These are phyloP conservation scores for Davidsoniella australis DNA, from an alignment of 2,329 filamentous ascomycete species.

Conservation along the genomic window DNA sequence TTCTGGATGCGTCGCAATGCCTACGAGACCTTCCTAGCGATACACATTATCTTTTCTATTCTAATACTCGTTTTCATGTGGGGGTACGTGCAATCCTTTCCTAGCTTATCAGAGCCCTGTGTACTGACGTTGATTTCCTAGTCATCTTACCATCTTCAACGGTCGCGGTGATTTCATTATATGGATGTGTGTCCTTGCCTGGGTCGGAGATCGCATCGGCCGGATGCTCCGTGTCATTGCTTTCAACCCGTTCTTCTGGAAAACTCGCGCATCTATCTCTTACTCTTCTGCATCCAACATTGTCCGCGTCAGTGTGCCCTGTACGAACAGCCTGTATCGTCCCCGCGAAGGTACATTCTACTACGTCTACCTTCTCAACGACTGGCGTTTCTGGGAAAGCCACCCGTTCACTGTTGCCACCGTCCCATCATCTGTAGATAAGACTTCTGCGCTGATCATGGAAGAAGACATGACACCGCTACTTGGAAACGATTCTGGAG, in stretches of 20 bases:
- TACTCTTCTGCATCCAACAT: constrained; percentile 26
- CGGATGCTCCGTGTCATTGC: constrained; percentile 26
- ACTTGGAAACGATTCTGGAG: constrained; percentile 14
- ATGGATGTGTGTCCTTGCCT: constrained; percentile 31
- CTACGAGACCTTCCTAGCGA: constrained; percentile 34
- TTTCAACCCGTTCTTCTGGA: constrained; percentile 24
- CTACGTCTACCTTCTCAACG: constrained; percentile 27
- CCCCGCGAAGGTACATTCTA: constrained; percentile 27
- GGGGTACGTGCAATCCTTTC: constrained; percentile 24
- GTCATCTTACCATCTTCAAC: constrained; percentile 35
- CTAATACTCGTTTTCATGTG: constrained; percentile 33
- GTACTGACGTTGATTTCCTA: constrained; percentile 15
- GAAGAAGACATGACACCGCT: constrained; percentile 20
- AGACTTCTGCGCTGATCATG: constrained; percentile 14
- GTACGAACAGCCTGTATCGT: constrained; percentile 19
- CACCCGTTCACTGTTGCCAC: constrained; percentile 32
- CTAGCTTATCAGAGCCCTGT: constrained; percentile 6
- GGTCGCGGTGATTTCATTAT: constrained; percentile 31
- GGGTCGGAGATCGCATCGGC: constrained; percentile 31
- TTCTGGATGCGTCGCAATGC: constrained; percentile 32
- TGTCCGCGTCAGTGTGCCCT: constrained; percentile 24
- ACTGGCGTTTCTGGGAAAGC: constrained; percentile 28
- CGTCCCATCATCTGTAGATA: constrained; percentile 7
- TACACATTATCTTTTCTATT: constrained; percentile 35
- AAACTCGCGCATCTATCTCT: constrained; percentile 19